Evolutionary conservation across 805 yeast species (phyloP), one percentile per base, ranked within the genome.

Genomic region (Metschnikowia kunwiensis): DNA sequence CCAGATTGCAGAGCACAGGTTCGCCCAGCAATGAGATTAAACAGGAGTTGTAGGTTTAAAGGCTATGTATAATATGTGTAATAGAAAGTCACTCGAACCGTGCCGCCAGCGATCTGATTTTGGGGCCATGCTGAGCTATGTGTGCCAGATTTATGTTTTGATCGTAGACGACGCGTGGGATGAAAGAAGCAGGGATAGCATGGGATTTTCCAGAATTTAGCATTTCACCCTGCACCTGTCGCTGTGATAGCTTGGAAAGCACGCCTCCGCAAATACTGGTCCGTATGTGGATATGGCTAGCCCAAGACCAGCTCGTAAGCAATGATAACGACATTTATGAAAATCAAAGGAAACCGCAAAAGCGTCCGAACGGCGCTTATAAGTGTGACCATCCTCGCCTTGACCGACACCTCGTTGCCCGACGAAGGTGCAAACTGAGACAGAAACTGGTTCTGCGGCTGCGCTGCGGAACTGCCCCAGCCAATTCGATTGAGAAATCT

Each of bases 321-420:
- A 34, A 85, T 82, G 17, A 86, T 82, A 28, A 79, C 42, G 3
- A 78, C 60, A 54, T 85, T 85, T 20, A 82, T 68, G 27, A 75
- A 78, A 40, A 85, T 84, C 48, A 85, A 67, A 9, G 91, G 89
- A 31, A 86, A 64, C 51, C 94, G 70, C 68, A 82, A 70, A 38
- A 85, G 70, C 3, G 93, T 86, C 44, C 91, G 75, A 8, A 81
- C 76, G 5, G 94, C 88, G 23, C 82, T 70, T 26, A 85, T 82
- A 42, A 85, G 68, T 43, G 78, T 76, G 24, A 85, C 68, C 27
- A 83, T 59, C 47, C 80, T 75, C 5, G 74, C 60, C 53, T 78
- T 80, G 7, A 85, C 69, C 6, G 78, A 60, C 3, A 51, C 53
- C 19, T 55, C 60, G 40, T 33, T 36, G 28, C 63, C 63, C 25